Conservation (phyloP, 2,329 filamentous ascomycete species). For the Hypoxylon sp. region DNA sequence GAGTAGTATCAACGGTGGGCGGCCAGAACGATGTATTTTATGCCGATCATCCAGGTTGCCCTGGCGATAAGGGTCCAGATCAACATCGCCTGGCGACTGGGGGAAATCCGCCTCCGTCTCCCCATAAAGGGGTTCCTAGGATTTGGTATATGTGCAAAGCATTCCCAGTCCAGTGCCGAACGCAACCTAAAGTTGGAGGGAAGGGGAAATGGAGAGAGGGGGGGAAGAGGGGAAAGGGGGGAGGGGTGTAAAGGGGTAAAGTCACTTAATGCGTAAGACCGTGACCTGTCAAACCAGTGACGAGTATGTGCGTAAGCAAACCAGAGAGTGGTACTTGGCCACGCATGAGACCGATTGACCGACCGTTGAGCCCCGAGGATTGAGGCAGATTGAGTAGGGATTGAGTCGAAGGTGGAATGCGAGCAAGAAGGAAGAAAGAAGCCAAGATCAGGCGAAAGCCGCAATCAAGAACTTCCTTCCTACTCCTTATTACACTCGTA, state of each 20-base stretch:
- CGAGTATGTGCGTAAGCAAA: too few species aligned
- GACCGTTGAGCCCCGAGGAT: neutral
- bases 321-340: too few species aligned
- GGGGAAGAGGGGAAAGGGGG: neutral
- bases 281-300: neutral
- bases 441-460: neutral
- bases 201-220: neutral
- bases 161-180: slow-evolving; percentile 20
- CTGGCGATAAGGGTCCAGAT: slow-evolving; percentile 42
- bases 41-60: slow-evolving; percentile 33
- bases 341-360: too few species aligned
- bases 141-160: slow-evolving; percentile 11
- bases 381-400: neutral
- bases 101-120: slow-evolving; percentile 30
- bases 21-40: slow-evolving; percentile 46
- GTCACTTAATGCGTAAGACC: neutral
- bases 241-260: neutral
- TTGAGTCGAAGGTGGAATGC: too few species aligned
- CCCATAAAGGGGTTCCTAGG: slow-evolving; percentile 32
- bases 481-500: neutral
- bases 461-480: neutral
- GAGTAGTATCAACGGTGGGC: slow-evolving; percentile 40
- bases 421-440: neutral
- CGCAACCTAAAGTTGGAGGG: slow-evolving; percentile 11
- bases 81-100: slow-evolving; percentile 42